These are phyloP conservation scores for Terana coerulea DNA, from an alignment of 768 basidiomycete species.

Conservation along the genomic window DNA sequence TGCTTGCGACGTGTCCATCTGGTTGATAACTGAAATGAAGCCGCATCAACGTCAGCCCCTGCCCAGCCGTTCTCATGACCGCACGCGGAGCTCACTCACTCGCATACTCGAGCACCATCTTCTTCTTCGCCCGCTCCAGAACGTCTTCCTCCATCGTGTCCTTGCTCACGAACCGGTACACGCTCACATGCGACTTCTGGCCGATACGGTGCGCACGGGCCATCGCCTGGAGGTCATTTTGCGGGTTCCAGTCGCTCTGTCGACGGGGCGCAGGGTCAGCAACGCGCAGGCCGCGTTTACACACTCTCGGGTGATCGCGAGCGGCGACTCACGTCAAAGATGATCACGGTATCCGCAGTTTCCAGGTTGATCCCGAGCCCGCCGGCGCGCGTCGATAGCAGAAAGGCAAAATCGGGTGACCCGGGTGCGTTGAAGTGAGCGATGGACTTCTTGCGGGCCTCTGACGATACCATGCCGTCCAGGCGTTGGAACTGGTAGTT, in stretches of 20 bases:
- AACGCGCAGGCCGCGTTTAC: conserved; percentile 16
- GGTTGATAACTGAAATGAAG: conserved; percentile 81
- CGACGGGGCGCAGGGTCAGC: conserved; percentile 18
- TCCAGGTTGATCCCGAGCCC: conserved; percentile 98
- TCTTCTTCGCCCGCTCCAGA: conserved; percentile 95
- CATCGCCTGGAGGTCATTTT: conserved; percentile 99
- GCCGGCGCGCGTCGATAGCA: conserved; percentile 94
- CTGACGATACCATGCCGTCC: conserved; percentile 93
- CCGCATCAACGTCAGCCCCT: conserved; percentile 2
- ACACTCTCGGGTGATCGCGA: not conserved
- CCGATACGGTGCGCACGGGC: conserved; percentile 98
- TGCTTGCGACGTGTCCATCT: conserved; percentile 98
- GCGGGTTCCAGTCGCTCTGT: conserved; percentile 97
- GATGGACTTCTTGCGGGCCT: conserved; percentile 91
- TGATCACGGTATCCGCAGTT: conserved; percentile 98
- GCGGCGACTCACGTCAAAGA: conserved; percentile 78
- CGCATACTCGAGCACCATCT: conserved; percentile 99
- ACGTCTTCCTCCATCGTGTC: conserved; percentile 99
- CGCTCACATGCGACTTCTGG: conserved; percentile 97
- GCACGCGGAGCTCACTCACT: conserved; percentile 55
- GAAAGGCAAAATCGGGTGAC: conserved; percentile 94
- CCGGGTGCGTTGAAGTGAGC: conserved; percentile 94
- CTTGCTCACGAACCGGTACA: conserved; percentile 97
- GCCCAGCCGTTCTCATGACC: not conserved
- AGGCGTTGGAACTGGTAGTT: conserved; percentile 92